Evolutionary conservation across 768 basidiomycete species (phyloP), one percentile per base, ranked within the genome.

Genomic region (Antrodiella citrinella): DNA sequence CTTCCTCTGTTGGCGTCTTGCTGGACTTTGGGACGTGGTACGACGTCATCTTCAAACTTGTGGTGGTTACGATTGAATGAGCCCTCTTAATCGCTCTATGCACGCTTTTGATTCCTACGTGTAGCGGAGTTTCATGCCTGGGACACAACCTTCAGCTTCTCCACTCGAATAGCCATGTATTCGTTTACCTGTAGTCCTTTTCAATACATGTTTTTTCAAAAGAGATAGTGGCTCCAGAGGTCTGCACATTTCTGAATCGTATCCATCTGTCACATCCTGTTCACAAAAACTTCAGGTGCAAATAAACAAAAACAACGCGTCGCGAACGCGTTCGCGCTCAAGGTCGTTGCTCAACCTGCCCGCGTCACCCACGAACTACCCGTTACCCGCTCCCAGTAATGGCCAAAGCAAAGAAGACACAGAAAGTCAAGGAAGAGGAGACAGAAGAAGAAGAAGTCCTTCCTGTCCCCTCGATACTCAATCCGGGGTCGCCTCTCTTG

Each of bases 1-100:
- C 68, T 68, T 67, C 67, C 69, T 61, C 67, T 62, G 75, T 69
- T 72, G 63, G 82, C 81, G 75, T 85, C 73, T 62, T 77, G 83
- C 78, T 75, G 69, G 69, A 70, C 73, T 44, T 65, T 77, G 70
- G 72, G 64, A 58, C 64, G 63, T 54, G 73, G 74, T 58, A 52
- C 56, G 46, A 59, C 71, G 74, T 76, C 20, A 41, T 62, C 64
- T 55, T 60, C 52, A 46, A 48, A 41, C 55, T 54, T 47, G 53
- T 57, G 63, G 65, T 72, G 80, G 80, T 72, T 65, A 56, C 76
- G 75, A 84, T 49, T 45, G 53, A 67, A 70, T n/a, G 42, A 66
- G 81, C 86, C 86, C 74, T 73, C 65, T 79, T 88, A 88, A 90
- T 89, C 86, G 78, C 86, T 88, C 84, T 72, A 65, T 81, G 81